Conservation (phyloP, 305 asterid genomes). For the Solanum hybrid region DNA sequence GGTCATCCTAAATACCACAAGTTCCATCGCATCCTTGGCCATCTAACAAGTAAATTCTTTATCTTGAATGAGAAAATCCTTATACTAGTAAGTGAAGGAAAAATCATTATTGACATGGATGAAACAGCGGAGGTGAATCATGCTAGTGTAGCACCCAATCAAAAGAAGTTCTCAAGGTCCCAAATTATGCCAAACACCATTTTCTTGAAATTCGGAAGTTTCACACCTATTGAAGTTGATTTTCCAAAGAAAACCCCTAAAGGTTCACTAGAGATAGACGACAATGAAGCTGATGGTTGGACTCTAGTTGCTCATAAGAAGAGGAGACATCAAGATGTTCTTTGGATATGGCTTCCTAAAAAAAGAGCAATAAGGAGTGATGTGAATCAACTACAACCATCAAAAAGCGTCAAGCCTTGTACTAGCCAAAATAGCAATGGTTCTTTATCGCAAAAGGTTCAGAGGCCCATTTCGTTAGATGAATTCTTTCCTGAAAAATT, state of each 20-base stretch:
- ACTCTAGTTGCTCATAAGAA: background rate
- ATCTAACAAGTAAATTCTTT: too few species aligned
- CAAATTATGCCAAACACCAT: too few species aligned
- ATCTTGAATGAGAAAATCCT: too few species aligned
- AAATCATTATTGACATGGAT: too few species aligned
- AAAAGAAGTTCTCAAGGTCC: too few species aligned
- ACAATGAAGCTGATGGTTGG: background rate
- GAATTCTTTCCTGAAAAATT: too few species aligned
- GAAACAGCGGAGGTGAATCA: too few species aligned
- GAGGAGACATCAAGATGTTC: background rate
- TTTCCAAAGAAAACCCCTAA: background rate
- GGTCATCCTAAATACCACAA: too few species aligned
- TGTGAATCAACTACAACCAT: background rate
- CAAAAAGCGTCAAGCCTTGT: background rate
- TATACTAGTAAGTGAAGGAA: too few species aligned
- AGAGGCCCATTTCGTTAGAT: background rate
- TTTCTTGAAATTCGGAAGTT: background rate
- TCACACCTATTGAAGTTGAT: background rate
- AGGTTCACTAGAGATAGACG: background rate
- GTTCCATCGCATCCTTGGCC: too few species aligned
- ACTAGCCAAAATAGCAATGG: background rate
- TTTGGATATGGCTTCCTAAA: background rate
- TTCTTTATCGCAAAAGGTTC: background rate
- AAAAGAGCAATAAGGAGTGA: background rate
- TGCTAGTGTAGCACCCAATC: too few species aligned